These are phyloP conservation scores for Saprolegnia parasitica DNA, from an alignment of 352 stramenopile genomes.

Conservation along the genomic window DNA sequence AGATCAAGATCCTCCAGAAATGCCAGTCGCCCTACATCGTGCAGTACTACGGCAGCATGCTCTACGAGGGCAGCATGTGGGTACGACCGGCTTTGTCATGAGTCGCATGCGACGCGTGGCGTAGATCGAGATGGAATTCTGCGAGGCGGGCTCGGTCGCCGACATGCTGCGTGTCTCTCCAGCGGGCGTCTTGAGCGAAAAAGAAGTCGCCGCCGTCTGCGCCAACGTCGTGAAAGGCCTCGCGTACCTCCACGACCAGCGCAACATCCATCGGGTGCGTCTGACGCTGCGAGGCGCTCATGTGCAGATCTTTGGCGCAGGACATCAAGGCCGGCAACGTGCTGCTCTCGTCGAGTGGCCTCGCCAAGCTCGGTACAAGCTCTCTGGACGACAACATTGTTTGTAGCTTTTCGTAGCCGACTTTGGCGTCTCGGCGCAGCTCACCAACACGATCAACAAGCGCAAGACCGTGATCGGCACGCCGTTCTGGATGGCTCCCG, in stretches of 20 bases:
- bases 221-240: slow-evolving; percentile 66
- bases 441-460: slow-evolving; percentile 88
- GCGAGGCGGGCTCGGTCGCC: slow-evolving; percentile 74
- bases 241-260: slow-evolving; percentile 70
- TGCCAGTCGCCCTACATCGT: slow-evolving; percentile 81
- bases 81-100: neutral
- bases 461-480: slow-evolving; percentile 87
- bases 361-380: slow-evolving; percentile 53
- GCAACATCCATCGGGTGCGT: slow-evolving; percentile 68
- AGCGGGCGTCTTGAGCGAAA: slow-evolving; percentile 45
- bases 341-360: slow-evolving; percentile 57
- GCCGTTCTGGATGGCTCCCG: slow-evolving; percentile 89
- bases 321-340: slow-evolving; percentile 88
- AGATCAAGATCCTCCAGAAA: slow-evolving; percentile 81
- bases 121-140: slow-evolving; percentile 87
- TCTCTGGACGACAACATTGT: slow-evolving; percentile 6
- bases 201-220: slow-evolving; percentile 66
- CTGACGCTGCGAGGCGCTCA: neutral
- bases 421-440: slow-evolving; percentile 87
- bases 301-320: too few relatives aligned
- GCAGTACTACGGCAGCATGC: slow-evolving; percentile 78
- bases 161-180: slow-evolving; percentile 66
- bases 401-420: slow-evolving; percentile 38
- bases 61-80: slow-evolving; percentile 69
- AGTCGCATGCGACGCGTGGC: neutral